Evolutionary conservation across 176 grass and related monocot genomes (phyloP), one percentile per base, ranked within the genome.

Genomic region (Avena sativa): DNA sequence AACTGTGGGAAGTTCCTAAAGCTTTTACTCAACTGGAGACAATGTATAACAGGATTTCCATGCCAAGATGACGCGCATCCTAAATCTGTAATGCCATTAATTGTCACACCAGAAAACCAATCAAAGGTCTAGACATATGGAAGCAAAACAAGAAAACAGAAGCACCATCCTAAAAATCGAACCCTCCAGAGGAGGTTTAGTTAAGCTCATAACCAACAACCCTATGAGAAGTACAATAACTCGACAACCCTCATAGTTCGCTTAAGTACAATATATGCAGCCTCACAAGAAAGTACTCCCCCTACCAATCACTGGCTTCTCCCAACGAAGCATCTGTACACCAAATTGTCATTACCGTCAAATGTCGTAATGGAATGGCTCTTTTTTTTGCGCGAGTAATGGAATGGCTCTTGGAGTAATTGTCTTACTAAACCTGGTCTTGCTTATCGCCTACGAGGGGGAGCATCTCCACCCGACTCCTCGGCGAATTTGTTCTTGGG

Each of bases 391-490:
- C 1, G 28, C 28, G 28, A 28, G 19, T 82, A 84, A 67, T 58
- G 19, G 34, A 84, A 74, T 38, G 12, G 34, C 66, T 61, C 11
- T 30, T 70, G 61, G 50, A 47, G 12, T 30, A n/a, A 34, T 79
- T 49, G 8, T 59, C 63, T 87, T 78, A 53, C 83, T 94, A 98
- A 52, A 87, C 88, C 63, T 94, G 95, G 14, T 94, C 96, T 90
- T 92, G 84, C 58, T 98, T 95, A 65, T 92, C 81, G 13, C 79
- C 76, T 73, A 98, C 96, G 82, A 98, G 92, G 25, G 93, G 90
- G 21, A 94, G 90, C 96, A 98, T 85, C 88, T 98, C 96, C 90
- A 88, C 91, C 56, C 49, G 87, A 63, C 87, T 92, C 38, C 86
- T 79, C 4, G 93, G 89, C 0, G 75, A 87, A 16, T 30, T 90